Percentiles rank a stretch among this genome's conserved stretches.
These are phyloP conservation scores for Gleditsia sinensis DNA, from an alignment of 306 rosid species.

Conservation along the genomic window DNA sequence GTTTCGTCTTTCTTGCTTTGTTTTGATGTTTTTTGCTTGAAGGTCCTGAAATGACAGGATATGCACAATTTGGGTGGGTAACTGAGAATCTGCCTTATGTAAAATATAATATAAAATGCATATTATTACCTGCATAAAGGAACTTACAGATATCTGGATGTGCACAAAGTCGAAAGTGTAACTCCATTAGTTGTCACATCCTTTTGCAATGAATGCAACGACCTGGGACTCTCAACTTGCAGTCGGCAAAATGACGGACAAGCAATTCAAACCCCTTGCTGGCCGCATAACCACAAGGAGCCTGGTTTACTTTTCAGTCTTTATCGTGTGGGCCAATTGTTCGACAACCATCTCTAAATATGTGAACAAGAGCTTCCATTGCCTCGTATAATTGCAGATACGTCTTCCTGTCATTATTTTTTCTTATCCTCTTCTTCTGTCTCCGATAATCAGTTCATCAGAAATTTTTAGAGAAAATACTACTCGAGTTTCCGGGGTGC, in stretches of 20 bases:
- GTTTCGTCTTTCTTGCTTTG: constrained; percentile 84
- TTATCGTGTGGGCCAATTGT: constrained; percentile 83
- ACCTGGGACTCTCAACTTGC: constrained; percentile 78
- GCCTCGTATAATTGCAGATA: constrained; percentile 78
- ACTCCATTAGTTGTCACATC: constrained; percentile 90
- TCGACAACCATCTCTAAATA: constrained; percentile 83
- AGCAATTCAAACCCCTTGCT: constrained; percentile 86
- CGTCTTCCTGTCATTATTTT: constrained; percentile 54
- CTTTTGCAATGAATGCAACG: constrained; percentile 87
- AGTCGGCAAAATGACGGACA: constrained; percentile 84
- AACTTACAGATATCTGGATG: constrained; percentile 64
- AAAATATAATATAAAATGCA: background rate
- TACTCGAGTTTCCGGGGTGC: background rate
- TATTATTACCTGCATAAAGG: constrained; percentile 75
- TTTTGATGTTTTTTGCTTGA: constrained; percentile 56
- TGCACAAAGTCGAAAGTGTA: constrained; percentile 77
- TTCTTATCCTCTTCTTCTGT: constrained; percentile 57
- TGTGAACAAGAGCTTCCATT: constrained; percentile 96
- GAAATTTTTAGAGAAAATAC: constrained; percentile 4
- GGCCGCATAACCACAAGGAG: constrained; percentile 66
- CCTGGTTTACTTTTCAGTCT: constrained; percentile 65
- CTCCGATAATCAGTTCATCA: constrained; percentile 43
- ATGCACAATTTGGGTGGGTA: background rate
- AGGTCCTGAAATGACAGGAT: constrained; percentile 60
- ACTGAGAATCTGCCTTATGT: background rate